A percentile compares a stretch with the other conserved stretches of the same genome.
These are phyloP conservation scores for Mycosarcoma maydis DNA, from an alignment of 1,284 basidiomycete species.

Conservation along the genomic window DNA sequence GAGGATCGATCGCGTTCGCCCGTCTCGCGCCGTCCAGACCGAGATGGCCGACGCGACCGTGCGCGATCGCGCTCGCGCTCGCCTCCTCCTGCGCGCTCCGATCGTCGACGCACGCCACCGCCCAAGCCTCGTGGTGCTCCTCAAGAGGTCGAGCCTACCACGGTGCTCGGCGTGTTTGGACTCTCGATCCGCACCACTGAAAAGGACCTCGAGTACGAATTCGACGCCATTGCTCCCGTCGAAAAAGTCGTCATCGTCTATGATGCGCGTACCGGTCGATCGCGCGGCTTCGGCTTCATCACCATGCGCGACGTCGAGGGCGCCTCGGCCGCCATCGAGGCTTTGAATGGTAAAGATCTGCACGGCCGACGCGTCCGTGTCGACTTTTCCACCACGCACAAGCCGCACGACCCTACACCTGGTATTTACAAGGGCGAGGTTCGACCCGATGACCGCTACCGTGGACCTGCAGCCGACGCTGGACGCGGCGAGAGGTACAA, in stretches of 20 bases:
- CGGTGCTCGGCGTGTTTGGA: conserved; percentile 94
- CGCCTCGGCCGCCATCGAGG: conserved; percentile 84
- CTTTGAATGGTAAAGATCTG: conserved; percentile 92
- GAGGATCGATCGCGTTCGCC: conserved; percentile 42
- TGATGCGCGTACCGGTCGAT: conserved; percentile 95
- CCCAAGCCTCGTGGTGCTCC: conserved; percentile 40
- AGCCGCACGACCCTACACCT: conserved; percentile 93
- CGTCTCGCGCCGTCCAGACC: conserved; percentile 23
- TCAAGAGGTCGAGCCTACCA: conserved; percentile 77
- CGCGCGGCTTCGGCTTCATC: conserved; percentile 97
- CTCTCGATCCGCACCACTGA: conserved; percentile 93
- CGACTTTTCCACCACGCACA: conserved; percentile 92
- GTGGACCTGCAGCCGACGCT: conserved; percentile 12
- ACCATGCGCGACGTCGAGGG: conserved; percentile 88
- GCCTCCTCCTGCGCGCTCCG: conserved; percentile 30
- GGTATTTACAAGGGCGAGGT: conserved; percentile 78
- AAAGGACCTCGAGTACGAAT: conserved; percentile 92
- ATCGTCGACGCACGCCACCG: conserved; percentile 38
- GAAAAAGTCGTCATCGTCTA: conserved; percentile 96
- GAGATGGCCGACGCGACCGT: conserved; percentile 40
- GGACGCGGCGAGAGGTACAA: conserved; percentile 26
- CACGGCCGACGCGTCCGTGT: conserved; percentile 96
- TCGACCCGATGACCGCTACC: conserved; percentile 54
- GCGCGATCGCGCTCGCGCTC: conserved; percentile 17
- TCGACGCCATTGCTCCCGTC: conserved; percentile 84